These are phyloP conservation scores for Diplodia mutila DNA, from an alignment of 2,329 filamentous ascomycete species.

Conservation along the genomic window DNA sequence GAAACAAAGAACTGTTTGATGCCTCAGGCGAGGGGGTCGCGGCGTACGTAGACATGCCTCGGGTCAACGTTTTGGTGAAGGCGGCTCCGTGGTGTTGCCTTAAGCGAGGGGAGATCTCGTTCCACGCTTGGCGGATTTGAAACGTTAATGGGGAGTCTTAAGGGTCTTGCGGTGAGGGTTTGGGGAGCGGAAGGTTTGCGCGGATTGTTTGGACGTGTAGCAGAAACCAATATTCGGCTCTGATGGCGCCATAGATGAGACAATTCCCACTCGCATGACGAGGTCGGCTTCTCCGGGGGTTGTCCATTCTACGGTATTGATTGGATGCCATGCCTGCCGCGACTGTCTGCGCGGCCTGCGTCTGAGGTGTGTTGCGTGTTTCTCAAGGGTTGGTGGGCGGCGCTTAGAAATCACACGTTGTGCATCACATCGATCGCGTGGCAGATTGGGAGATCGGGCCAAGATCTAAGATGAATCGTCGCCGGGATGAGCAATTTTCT, in stretches of 20 bases:
- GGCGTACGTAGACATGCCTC: background rate
- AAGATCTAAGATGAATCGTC: constrained; percentile 5
- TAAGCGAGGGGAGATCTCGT: background rate
- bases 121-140: background rate
- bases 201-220: background rate
- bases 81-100: background rate
- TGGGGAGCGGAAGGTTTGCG: background rate
- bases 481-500: background rate
- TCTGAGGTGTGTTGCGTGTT: background rate
- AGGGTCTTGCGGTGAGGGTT: background rate
- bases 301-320: no score
- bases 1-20: background rate
- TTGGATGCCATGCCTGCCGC: background rate
- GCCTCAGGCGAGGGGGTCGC: background rate
- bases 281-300: no score
- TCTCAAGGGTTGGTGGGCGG: background rate
- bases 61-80: background rate
- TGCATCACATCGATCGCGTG: constrained; percentile 9
- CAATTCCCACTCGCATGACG: no score
- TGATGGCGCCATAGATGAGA: no score
- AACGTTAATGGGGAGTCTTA: constrained; percentile 1
- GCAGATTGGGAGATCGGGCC: background rate
- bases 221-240: no score
- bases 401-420: background rate
- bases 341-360: background rate